Conservation (phyloP, 306 rosid genomes). For the Citrullus mucosospermus region DNA sequence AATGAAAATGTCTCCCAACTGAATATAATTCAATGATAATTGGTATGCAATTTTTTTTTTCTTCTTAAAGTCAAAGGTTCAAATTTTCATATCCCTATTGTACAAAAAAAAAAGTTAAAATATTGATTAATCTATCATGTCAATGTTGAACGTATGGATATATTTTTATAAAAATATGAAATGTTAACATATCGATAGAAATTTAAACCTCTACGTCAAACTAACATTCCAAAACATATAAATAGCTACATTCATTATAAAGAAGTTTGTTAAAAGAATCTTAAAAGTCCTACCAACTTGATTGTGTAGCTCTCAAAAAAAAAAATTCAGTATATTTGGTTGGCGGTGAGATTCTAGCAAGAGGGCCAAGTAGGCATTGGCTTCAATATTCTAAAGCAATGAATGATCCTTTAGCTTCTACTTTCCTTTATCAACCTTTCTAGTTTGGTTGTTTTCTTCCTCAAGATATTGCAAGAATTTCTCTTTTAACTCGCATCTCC, state of each 20-base stretch:
- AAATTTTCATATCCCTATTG: no score
- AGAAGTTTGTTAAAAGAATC: not conserved
- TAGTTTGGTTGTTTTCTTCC: not conserved
- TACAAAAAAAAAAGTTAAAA: no score
- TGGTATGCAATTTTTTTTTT: no score
- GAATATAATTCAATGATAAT: no score
- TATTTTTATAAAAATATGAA: no score
- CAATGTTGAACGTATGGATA: no score
- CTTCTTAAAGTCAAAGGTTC: no score
- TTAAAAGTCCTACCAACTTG: not conserved
- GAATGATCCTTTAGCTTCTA: not conserved
- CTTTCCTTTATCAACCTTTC: not conserved
- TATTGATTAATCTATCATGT: no score
- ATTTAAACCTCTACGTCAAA: not conserved
- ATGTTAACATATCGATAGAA: no score
- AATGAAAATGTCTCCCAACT: not conserved
- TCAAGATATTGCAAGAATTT: not conserved
- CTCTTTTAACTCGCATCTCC: not conserved
- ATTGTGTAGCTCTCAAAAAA: not conserved
- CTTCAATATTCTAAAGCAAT: constrained; percentile 2
- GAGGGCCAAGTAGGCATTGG: not conserved
- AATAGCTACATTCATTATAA: not conserved
- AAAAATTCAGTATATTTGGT: not conserved
- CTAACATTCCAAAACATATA: not conserved
- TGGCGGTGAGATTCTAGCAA: not conserved